Evolutionary conservation across 345 rosid species (phyloP).

Genomic region (Citrus sinensis): DVS_A1.0 CM039164.1:24261501-24262000

Average conservation of each 20-base stretch:
- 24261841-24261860: constrained; percentile 84
- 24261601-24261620: constrained; percentile 75
- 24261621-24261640: constrained; percentile 77
- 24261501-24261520: constrained; percentile 18
- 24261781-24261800: not conserved
- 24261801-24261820: constrained; percentile 85
- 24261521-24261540: constrained; percentile 25
- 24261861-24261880: constrained; percentile 6
- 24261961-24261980: constrained; percentile 76
- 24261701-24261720: constrained; percentile 81
- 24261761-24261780: not conserved
- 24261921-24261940: not conserved
- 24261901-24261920: not conserved
- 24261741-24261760: not conserved
- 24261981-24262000: constrained; percentile 75
- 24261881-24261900: not conserved
- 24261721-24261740: constrained; percentile 43
- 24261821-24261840: constrained; percentile 72
- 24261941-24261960: not conserved
- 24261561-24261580: constrained; percentile 75
- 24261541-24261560: constrained; percentile 33
- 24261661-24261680: constrained; percentile 78
- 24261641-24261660: constrained; percentile 94
- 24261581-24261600: constrained; percentile 71
- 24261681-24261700: constrained; percentile 79